Conservation (phyloP, 2,329 filamentous ascomycete genomes). For the Cladosporium sp. region DNA sequence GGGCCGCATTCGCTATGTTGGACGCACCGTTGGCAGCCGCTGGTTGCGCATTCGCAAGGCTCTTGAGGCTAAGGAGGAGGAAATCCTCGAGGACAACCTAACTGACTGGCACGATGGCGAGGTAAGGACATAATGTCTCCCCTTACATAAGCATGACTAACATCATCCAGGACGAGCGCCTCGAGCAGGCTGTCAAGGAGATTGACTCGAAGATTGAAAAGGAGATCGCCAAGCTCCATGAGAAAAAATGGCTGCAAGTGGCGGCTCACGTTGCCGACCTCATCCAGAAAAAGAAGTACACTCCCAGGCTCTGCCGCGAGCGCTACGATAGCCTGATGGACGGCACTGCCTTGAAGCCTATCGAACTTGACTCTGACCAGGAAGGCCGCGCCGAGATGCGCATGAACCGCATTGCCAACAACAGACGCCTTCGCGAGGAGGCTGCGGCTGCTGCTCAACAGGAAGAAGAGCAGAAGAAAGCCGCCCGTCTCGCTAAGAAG, state of each 20-base stretch:
- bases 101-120: slow-evolving; percentile 48
- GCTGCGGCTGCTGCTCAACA: slow-evolving; percentile 15
- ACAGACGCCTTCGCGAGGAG: slow-evolving; percentile 22
- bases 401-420: slow-evolving; percentile 24
- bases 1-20: slow-evolving; percentile 40
- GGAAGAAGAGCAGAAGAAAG: slow-evolving; percentile 19
- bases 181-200: slow-evolving; percentile 36
- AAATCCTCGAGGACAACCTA: slow-evolving; percentile 41
- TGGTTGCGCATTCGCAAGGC: slow-evolving; percentile 42
- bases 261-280: slow-evolving; percentile 37
- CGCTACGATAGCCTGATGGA: slow-evolving; percentile 38
- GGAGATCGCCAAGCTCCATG: slow-evolving; percentile 36
- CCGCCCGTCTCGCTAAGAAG: slow-evolving; percentile 16
- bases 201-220: slow-evolving; percentile 41
- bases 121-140: slow-evolving; percentile 29
- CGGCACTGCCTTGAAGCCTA: slow-evolving; percentile 43
- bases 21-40: slow-evolving; percentile 46
- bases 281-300: slow-evolving; percentile 18
- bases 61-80: slow-evolving; percentile 40
- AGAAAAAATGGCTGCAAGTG: slow-evolving; percentile 39
- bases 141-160: slow-evolving; percentile 3
- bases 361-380: slow-evolving; percentile 39
- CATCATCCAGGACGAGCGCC: slow-evolving; percentile 38
- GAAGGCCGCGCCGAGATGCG: slow-evolving; percentile 33
- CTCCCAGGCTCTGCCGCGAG: slow-evolving; percentile 41